Evolutionary conservation across 169 alveolate genomes (phyloP), one percentile per base, ranked within the genome.

Genomic region (Plasmodium ovale): DNA sequence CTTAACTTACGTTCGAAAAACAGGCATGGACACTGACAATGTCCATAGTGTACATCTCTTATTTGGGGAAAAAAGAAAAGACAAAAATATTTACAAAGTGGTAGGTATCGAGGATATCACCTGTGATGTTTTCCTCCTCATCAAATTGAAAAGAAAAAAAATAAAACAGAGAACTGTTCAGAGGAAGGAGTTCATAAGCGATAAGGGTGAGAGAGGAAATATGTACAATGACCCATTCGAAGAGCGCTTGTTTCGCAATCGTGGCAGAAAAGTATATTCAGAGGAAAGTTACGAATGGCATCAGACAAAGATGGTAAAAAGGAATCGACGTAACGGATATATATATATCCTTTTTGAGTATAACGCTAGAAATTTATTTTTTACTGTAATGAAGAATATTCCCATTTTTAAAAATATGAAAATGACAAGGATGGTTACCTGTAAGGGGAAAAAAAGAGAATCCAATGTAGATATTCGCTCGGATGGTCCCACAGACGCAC

Each of bases 371-470:
- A 64, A 64, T 58, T 56, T 72, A 64, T 72, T 72, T 72, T 72
- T 72, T 62, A 72, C 87, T 10, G 23, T 62, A n/a, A n/a, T 72
- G 23, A 56, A 72, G 29, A 72, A 72, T 10, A 54, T 72, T n/a
- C 87, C 87, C 27, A n/a, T 54, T 14, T 54, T 72, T 33, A 72
- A 72, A 56, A 62, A 72, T 21, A 33, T 72, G 71, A 3, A 35
- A 23, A 72, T 54, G 69, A 64, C 33, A 21, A 72, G 21, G 35
- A 44, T 60, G 7, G 72, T 72, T n/a, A 72, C 12, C n/a, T 72
- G 16, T 72, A 56, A 25, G 29, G 29, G 16, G 64, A 9, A 27
- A 33, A 37, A 29, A 35, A 23, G n/a, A n/a, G n/a, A n/a, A n/a
- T n/a, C n/a, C n/a, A n/a, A n/a, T n/a, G n/a, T n/a, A n/a, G n/a